Evolutionary conservation across 495 filamentous ascomycete genomes (phyloP), one percentile per base, ranked within the genome.

Genomic region (Penicillium waksmanii): DNA sequence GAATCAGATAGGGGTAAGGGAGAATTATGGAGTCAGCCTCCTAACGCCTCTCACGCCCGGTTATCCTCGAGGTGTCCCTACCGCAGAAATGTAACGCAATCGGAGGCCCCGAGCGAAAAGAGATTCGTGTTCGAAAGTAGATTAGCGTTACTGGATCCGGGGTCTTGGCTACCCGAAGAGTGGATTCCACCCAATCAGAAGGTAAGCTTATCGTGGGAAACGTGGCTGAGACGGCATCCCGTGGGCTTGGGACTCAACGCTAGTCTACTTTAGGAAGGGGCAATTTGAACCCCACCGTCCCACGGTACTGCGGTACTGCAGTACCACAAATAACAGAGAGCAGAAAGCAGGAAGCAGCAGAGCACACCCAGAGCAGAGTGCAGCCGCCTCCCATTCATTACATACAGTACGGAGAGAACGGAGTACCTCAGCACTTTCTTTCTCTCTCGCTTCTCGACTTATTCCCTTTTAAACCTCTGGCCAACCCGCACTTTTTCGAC

Each of bases 401-500:
- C 8, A 31, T 31, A 23, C 27, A 6, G 27, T 31, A 31, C 27
- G 27, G 27, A 9, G 8, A 31, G 8, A 31, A 6, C 27, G 1
- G 27, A 8, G 27, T 9, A 10, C 36, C 36, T 38, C 15, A 10
- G 27, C 36, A 9, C 36, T 38, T 38, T n/a, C 34, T 36, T 6
- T 36, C 23, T 36, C 5, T 36, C 36, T 38, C 15, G 12, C 36
- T 38, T 27, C 21, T 27, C 21, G 44, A 17, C 15, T 47, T 7
- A 9, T 48, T 27, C 15, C 21, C 21, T 48, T 10, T 48, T 48
- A 23, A 48, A 25, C 46, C 27, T 31, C 5, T 48, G 46, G 46
- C 46, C 46, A 48, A 48, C 46, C 46, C 46, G 46, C 46, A 48
- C 46, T 27, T 48, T 48, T 44, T 44, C 42, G 5, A 8, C 27